Conservation (phyloP, 2,329 filamentous ascomycete species). For the Xylaria sp. region DNA sequence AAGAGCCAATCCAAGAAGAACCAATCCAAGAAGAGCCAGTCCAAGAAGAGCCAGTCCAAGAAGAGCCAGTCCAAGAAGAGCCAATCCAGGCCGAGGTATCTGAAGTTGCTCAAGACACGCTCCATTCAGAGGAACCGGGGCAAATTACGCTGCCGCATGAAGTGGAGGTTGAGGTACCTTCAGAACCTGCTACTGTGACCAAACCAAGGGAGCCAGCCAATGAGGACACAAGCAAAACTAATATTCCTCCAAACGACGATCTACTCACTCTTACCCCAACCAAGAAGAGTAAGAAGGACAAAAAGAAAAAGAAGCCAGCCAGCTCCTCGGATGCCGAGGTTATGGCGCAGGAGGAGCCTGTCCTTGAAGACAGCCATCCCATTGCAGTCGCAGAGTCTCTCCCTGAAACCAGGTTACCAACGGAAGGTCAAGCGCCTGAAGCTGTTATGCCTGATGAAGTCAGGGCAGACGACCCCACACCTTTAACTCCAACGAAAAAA, state of each 20-base stretch:
- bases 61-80: constrained; percentile 2
- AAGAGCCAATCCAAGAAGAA: not conserved
- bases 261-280: constrained; percentile 11
- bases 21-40: not conserved
- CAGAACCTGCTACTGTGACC: constrained; percentile 10
- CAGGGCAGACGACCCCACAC: constrained; percentile 14
- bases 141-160: constrained; percentile 1
- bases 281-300: constrained; percentile 47
- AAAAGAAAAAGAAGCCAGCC: constrained; percentile 46
- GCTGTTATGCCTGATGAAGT: not conserved
- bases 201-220: constrained; percentile 1
- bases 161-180: not conserved
- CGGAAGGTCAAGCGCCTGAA: constrained; percentile 1
- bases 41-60: not conserved
- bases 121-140: not conserved
- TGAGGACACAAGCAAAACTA: constrained; percentile 14
- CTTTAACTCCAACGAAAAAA: constrained; percentile 38
- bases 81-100: not conserved
- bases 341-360: constrained; percentile 25
- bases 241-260: constrained; percentile 25
- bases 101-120: not conserved
- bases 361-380: constrained; percentile 28
- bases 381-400: constrained; percentile 2
- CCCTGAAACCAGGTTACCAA: not conserved
- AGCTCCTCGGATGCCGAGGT: constrained; percentile 28